phyloP scores from a whole-genome alignment of 345 rosid species.

The Turnera subulata region DNA sequence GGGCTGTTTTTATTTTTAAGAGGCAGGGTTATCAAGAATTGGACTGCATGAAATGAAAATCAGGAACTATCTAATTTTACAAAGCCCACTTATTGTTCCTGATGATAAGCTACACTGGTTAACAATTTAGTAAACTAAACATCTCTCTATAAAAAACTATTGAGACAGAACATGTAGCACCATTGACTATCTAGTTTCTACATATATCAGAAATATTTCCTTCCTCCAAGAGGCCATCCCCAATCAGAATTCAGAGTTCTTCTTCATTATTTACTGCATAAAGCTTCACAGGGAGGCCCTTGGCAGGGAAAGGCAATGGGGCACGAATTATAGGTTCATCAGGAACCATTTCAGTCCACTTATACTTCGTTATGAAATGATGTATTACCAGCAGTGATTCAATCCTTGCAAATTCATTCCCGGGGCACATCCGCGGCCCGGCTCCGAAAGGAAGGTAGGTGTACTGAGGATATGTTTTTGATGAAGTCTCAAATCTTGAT shows the following conservation, averaged over 20 bases:
- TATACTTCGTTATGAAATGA: constrained; percentile 12
- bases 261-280: not conserved
- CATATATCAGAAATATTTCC: too few relatives aligned
- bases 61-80: too few relatives aligned
- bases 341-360: constrained; percentile 13
- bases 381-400: constrained; percentile 15
- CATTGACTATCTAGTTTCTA: too few relatives aligned
- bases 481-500: constrained; percentile 11
- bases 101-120: too few relatives aligned
- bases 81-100: too few relatives aligned
- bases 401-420: constrained; percentile 18
- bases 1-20: too few relatives aligned
- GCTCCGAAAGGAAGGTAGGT: constrained; percentile 24
- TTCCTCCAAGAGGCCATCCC: constrained; percentile 9
- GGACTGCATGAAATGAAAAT: too few relatives aligned
- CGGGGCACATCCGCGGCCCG: constrained; percentile 14
- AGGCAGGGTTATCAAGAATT: too few relatives aligned
- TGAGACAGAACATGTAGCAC: too few relatives aligned
- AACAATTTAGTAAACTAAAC: too few relatives aligned
- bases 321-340: constrained; percentile 17
- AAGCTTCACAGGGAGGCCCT: constrained; percentile 21
- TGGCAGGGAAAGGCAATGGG: constrained; percentile 15
- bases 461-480: constrained; percentile 19
- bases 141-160: too few relatives aligned
- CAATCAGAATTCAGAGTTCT: not conserved